phyloP scores from a whole-genome alignment of 345 rosid species.

The Isatis tinctoria region DNA sequence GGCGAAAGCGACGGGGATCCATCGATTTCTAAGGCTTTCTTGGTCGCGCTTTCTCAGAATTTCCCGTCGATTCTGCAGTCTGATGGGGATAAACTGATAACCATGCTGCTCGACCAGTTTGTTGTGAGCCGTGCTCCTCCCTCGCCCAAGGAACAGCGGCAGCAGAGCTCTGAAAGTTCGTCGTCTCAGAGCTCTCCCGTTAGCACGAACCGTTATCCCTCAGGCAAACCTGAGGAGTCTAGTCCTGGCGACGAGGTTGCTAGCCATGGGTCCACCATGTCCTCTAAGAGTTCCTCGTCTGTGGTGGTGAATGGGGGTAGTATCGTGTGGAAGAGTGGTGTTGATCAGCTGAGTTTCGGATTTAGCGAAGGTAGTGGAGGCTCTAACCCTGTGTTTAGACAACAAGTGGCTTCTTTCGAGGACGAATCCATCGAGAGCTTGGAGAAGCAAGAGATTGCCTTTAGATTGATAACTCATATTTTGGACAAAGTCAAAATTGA shows the following conservation, averaged over 20 bases:
- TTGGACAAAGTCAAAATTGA: conserved; percentile 65
- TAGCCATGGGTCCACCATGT: conserved; percentile 41
- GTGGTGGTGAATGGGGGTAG: conserved; percentile 55
- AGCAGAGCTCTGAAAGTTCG: conserved; percentile 45
- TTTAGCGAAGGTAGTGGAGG: conserved; percentile 53
- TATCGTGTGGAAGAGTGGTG: conserved; percentile 52
- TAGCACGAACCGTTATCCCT: conserved; percentile 38
- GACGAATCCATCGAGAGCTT: conserved; percentile 80
- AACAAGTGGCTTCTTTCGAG: conserved; percentile 67
- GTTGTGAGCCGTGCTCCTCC: conserved; percentile 34
- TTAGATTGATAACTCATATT: conserved; percentile 71
- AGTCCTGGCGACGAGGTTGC: conserved; percentile 51
- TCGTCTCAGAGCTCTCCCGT: conserved; percentile 76
- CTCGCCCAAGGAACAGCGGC: conserved; percentile 45
- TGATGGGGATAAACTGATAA: conserved; percentile 67
- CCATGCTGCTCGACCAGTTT: conserved; percentile 66
- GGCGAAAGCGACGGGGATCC: conserved; percentile 36
- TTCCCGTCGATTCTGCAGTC: conserved; percentile 60
- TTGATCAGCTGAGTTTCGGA: conserved; percentile 42
- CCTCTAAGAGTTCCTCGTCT: conserved; percentile 43
- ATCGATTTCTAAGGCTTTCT: conserved; percentile 53
- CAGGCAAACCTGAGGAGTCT: conserved; percentile 39
- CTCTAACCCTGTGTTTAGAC: conserved; percentile 47
- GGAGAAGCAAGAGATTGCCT: conserved; percentile 92
- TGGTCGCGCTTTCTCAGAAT: conserved; percentile 64